phyloP scores from a whole-genome alignment of 495 filamentous ascomycete genomes.

The Lophium mytilinum region DNA sequence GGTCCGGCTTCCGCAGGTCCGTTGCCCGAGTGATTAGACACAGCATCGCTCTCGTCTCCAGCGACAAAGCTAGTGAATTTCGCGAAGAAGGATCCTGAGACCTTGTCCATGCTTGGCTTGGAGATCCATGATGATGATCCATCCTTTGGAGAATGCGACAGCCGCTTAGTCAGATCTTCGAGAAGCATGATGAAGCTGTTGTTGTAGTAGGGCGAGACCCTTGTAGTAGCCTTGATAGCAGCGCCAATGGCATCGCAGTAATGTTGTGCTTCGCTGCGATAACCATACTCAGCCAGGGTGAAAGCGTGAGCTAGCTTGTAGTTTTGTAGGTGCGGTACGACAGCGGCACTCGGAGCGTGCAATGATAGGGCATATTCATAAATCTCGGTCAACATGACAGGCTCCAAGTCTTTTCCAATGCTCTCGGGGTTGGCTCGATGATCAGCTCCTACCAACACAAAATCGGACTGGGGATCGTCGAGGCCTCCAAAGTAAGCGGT shows the following conservation, averaged over 20 bases:
- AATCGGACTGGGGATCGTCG: constrained; percentile 71
- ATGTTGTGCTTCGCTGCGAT: constrained; percentile 70
- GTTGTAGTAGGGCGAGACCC: constrained; percentile 77
- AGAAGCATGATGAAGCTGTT: constrained; percentile 60
- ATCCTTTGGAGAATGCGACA: constrained; percentile 77
- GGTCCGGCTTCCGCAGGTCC: constrained; percentile 59
- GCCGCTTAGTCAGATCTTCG: constrained; percentile 73
- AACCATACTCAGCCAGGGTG: constrained; percentile 74
- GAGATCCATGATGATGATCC: constrained; percentile 68
- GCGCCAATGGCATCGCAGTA: constrained; percentile 82
- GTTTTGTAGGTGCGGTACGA: constrained; percentile 66
- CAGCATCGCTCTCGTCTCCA: constrained; percentile 70
- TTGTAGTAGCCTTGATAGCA: constrained; percentile 75
- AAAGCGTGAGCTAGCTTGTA: constrained; percentile 87
- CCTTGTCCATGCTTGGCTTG: constrained; percentile 89
- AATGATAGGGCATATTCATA: constrained; percentile 79
- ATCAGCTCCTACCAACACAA: constrained; percentile 78
- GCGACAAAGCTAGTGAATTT: constrained; percentile 92
- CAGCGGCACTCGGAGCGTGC: constrained; percentile 48
- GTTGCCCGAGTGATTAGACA: constrained; percentile 50
- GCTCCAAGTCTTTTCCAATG: constrained; percentile 69
- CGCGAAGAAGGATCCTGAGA: constrained; percentile 77
- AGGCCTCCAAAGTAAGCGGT: constrained; percentile 65
- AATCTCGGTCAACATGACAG: constrained; percentile 80
- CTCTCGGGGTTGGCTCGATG: constrained; percentile 57